Percentiles rank a stretch among this genome's conserved stretches.
Evolutionary conservation across 1,284 basidiomycete species (phyloP).

Genomic region (Inonotus hispidus): DNA sequence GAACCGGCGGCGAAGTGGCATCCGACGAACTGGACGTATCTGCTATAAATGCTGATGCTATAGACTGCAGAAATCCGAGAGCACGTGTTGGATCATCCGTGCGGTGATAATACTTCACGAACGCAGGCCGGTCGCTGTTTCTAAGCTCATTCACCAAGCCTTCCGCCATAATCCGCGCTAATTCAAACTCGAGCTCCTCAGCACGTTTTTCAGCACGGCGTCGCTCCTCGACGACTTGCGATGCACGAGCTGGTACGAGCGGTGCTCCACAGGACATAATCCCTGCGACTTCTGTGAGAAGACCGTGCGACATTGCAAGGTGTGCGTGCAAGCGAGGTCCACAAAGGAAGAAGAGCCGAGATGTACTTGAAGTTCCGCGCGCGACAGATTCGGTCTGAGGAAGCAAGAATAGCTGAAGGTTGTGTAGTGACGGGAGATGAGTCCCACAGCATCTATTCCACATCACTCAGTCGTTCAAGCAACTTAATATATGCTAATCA

Average conservation of each 20-base stretch:
- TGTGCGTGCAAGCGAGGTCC: constrained; percentile 69
- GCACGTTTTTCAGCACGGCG: constrained; percentile 57
- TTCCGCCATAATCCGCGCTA: constrained; percentile 53
- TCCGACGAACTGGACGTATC: constrained; percentile 20
- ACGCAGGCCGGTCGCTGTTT: constrained; percentile 24
- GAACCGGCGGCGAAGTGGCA: constrained; percentile 25
- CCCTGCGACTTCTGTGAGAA: constrained; percentile 51
- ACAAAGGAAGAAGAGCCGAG: constrained; percentile 75
- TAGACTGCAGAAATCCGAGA: constrained; percentile 54
- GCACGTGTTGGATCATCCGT: constrained; percentile 57
- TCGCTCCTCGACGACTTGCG: constrained; percentile 60
- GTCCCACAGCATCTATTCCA: constrained; percentile 76
- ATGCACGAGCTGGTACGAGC: constrained; percentile 64
- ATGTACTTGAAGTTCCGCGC: constrained; percentile 54
- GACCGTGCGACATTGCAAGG: constrained; percentile 48
- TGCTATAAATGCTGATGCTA: constrained; percentile 45
- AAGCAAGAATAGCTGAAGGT: constrained; percentile 67
- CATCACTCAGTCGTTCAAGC: background rate
- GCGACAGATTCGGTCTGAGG: constrained; percentile 58
- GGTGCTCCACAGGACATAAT: constrained; percentile 61
- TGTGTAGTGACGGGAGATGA: constrained; percentile 67
- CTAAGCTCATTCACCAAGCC: constrained; percentile 36
- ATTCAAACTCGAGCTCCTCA: constrained; percentile 60
- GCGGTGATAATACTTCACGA: constrained; percentile 48
- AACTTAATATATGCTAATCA: background rate